These are phyloP conservation scores for Globisporangium canariense DNA, from an alignment of 352 stramenopile species.

Conservation along the genomic window DNA sequence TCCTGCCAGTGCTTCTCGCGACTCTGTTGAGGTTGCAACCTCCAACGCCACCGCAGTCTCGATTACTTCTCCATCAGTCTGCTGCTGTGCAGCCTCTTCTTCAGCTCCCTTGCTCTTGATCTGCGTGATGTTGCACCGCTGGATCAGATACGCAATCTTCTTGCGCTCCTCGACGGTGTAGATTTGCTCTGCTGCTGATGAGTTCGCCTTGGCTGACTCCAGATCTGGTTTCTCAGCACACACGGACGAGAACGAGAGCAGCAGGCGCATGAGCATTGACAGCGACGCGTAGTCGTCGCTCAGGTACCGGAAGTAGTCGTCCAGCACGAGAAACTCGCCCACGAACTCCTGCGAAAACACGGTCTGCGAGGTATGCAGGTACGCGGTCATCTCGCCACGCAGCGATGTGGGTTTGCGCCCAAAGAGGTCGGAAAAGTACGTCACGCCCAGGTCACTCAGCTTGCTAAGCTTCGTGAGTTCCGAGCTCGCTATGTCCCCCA, in stretches of 20 bases:
- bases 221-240: constrained; percentile 11
- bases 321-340: constrained; percentile 49
- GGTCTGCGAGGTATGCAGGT: constrained; percentile 50
- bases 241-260: constrained; percentile 46
- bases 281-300: constrained; percentile 57
- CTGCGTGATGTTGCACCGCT: constrained; percentile 21
- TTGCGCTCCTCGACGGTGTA: constrained; percentile 26
- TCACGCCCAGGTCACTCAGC: constrained; percentile 54
- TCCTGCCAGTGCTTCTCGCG: background rate
- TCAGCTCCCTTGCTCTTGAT: background rate
- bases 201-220: background rate
- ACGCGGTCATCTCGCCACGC: constrained; percentile 64
- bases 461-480: constrained; percentile 55
- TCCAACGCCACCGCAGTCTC: background rate
- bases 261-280: constrained; percentile 59
- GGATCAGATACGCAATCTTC: constrained; percentile 28
- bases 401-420: constrained; percentile 38
- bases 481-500: constrained; percentile 33
- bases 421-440: constrained; percentile 56
- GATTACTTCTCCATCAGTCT: too few species aligned
- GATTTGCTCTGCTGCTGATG: background rate
- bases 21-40: background rate
- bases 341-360: constrained; percentile 49
- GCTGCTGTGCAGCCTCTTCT: background rate
- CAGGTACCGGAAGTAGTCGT: constrained; percentile 70